Evolutionary conservation across 352 stramenopile genomes (phyloP).

Genomic region (Globisporangium abappressorium): DNA sequence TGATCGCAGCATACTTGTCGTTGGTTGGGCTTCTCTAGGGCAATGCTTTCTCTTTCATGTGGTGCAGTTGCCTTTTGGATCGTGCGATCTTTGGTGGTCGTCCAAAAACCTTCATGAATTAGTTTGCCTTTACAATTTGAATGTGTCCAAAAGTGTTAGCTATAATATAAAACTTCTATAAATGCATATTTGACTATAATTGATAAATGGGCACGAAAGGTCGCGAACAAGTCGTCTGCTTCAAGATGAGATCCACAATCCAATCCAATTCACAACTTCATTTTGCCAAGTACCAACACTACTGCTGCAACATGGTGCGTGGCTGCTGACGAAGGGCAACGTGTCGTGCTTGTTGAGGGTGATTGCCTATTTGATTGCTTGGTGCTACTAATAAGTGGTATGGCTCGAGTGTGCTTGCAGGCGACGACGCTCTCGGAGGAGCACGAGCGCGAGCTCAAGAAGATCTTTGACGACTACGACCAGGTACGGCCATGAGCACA

Average conservation of each 20-base stretch:
- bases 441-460: slow-evolving; percentile 64
- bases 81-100: background rate
- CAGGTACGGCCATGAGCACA: slow-evolving; percentile 25
- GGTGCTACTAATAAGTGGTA: too few species aligned
- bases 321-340: too few species aligned
- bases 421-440: slow-evolving; percentile 58
- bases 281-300: background rate
- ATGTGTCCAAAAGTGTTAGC: too few species aligned
- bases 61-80: background rate
- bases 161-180: too few species aligned
- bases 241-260: background rate
- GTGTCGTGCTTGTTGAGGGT: too few species aligned
- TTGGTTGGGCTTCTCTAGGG: background rate
- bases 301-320: background rate
- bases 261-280: background rate
- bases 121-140: too few species aligned
- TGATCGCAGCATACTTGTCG: background rate
- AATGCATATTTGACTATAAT: background rate
- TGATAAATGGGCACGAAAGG: background rate
- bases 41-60: background rate
- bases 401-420: slow-evolving; percentile 16
- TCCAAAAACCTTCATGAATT: too few species aligned
- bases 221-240: background rate
- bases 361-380: too few species aligned
- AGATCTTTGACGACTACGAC: slow-evolving; percentile 80